phyloP scores from a whole-genome alignment of 441 rosid genomes.

The Populus hybrid region DNA sequence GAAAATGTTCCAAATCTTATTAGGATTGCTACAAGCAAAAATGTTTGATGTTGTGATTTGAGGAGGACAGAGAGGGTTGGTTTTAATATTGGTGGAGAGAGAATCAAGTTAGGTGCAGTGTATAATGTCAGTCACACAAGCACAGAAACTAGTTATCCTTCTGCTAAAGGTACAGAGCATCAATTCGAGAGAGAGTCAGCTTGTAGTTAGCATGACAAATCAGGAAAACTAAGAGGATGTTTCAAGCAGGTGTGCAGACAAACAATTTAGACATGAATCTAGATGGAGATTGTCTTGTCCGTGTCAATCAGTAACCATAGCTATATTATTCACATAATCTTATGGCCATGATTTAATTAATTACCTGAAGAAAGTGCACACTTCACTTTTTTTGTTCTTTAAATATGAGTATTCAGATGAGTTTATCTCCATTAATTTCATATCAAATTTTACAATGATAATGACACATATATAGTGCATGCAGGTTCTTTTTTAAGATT shows the following conservation, averaged over 20 bases:
- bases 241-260: neutral
- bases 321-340: neutral
- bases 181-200: neutral
- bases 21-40: neutral
- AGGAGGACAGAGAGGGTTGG: neutral
- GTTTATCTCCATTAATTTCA: no score
- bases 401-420: no score
- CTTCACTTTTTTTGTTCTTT: no score
- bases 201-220: neutral
- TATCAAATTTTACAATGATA: no score
- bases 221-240: neutral
- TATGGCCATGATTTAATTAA: no score
- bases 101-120: neutral
- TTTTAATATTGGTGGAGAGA: neutral
- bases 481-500: no score
- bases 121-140: no score
- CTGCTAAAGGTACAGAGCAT: neutral
- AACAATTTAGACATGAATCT: neutral
- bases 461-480: no score
- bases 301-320: neutral
- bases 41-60: neutral
- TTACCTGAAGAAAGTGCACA: no score
- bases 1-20: no score
- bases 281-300: neutral
- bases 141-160: neutral